Evolutionary conservation across 108 stramenopile species (phyloP).

Genomic region (Discostella stelligeroides): DNA sequence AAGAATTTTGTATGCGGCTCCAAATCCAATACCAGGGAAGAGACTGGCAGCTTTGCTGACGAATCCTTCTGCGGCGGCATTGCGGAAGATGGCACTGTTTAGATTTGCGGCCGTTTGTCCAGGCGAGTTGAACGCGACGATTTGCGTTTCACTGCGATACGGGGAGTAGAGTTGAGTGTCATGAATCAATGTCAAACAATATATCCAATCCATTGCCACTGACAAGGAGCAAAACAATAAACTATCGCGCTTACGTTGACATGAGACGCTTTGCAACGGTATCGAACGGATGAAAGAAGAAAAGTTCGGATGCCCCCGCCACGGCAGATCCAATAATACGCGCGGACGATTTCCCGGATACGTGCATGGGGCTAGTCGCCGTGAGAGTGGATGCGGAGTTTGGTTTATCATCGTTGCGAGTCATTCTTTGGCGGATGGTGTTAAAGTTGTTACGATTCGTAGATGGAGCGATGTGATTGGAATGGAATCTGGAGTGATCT

Average conservation of each 20-base stretch:
- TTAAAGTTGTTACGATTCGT: no score
- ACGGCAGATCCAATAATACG: constrained; percentile 59
- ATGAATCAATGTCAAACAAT: not conserved
- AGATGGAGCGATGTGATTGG: no score
- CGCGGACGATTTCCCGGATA: constrained; percentile 38
- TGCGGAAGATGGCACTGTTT: constrained; percentile 62
- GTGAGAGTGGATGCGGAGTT: constrained; percentile 7
- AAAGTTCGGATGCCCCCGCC: constrained; percentile 58
- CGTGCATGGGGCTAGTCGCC: constrained; percentile 37
- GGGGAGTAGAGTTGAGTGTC: constrained; percentile 39
- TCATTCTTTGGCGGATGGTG: no score
- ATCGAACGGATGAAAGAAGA: constrained; percentile 71
- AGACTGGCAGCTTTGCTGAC: constrained; percentile 57
- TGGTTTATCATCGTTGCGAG: constrained; percentile 5
- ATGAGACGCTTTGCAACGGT: constrained; percentile 65
- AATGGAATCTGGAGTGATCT: no score
- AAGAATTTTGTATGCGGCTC: constrained; percentile 81
- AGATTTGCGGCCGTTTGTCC: constrained; percentile 52
- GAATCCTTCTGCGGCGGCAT: constrained; percentile 43
- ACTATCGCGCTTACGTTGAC: constrained; percentile 9
- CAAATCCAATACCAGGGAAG: constrained; percentile 81
- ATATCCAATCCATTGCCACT: no score
- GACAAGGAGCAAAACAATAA: not conserved
- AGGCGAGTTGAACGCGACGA: constrained; percentile 42
- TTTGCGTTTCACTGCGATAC: constrained; percentile 51